Conservation (phyloP, 164 flowering plant species). For the Magnolia sinica region DNA sequence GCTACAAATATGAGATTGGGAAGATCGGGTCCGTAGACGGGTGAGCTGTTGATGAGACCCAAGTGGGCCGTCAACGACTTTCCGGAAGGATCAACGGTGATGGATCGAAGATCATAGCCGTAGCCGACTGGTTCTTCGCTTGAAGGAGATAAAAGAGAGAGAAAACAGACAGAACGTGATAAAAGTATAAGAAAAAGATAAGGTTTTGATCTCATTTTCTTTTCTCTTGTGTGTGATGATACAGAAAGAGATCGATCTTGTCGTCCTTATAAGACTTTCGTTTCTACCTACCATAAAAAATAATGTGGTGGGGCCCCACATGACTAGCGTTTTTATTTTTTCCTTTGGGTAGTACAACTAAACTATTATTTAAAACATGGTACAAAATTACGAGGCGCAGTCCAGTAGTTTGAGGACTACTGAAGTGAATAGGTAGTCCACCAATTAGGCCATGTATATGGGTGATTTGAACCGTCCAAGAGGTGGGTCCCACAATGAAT, state of each 20-base stretch:
- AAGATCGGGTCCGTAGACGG: conserved; percentile 44
- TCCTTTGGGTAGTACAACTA: too few species aligned
- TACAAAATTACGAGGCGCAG: too few species aligned
- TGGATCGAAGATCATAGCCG: conserved; percentile 33
- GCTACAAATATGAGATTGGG: conserved; percentile 34
- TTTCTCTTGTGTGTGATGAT: not conserved
- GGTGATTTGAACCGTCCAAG: too few species aligned
- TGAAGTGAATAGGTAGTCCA: not conserved
- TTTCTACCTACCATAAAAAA: not conserved
- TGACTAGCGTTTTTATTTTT: not conserved
- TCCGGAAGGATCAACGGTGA: conserved; percentile 20
- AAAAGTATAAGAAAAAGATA: not conserved
- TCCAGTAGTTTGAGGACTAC: not conserved
- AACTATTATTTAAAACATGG: too few species aligned
- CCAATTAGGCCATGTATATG: not conserved
- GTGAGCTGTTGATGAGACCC: conserved; percentile 24
- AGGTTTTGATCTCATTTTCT: not conserved
- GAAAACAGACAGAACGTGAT: not conserved
- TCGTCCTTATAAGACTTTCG: not conserved
- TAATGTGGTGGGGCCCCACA: not conserved
- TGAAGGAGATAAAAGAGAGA: not conserved
- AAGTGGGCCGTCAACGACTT: conserved; percentile 36
- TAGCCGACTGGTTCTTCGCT: conserved; percentile 23
- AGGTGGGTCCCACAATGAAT: too few species aligned
- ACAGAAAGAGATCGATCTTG: not conserved